phyloP scores from a whole-genome alignment of 208 protist species.

The Trypanosoma cruzi region DNA sequence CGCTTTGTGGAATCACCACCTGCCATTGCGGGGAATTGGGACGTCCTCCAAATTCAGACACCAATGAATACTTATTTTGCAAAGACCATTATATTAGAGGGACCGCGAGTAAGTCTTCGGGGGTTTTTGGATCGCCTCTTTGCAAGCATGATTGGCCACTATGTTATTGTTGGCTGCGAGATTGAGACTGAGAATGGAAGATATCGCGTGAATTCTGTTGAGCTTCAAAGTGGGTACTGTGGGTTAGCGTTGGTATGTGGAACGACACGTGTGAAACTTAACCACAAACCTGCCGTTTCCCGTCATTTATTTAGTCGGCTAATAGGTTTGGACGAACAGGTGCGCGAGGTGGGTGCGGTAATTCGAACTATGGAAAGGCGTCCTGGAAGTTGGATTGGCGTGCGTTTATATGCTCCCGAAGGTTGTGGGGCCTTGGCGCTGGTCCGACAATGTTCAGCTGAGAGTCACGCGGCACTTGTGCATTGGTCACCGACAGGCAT shows the following conservation, averaged over 20 bases:
- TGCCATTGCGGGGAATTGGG: neutral
- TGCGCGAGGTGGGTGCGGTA: conserved; percentile 28
- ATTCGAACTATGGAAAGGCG: conserved; percentile 28
- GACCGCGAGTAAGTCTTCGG: conserved; percentile 28
- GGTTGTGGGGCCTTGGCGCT: conserved; percentile 55
- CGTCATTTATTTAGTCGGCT: conserved; percentile 1
- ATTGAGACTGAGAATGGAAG: conserved; percentile 34
- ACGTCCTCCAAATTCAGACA: conserved; percentile 21
- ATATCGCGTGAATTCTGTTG: conserved; percentile 54
- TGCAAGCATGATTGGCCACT: conserved; percentile 49
- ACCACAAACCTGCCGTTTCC: conserved; percentile 24
- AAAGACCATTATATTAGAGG: conserved; percentile 32
- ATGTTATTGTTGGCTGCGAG: conserved; percentile 44
- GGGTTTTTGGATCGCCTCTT: conserved; percentile 40
- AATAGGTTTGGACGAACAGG: conserved; percentile 43
- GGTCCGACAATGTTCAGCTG: conserved; percentile 34
- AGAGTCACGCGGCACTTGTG: conserved; percentile 22
- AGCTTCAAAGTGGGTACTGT: conserved; percentile 49
- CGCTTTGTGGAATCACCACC: conserved; percentile 18
- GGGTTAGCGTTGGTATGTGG: conserved; percentile 55
- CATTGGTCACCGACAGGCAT: conserved; percentile 38
- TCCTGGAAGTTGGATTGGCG: conserved; percentile 34
- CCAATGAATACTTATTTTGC: conserved; percentile 24
- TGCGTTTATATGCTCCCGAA: conserved; percentile 48
- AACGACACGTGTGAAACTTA: conserved; percentile 58